Base-by-base conservation (phyloP, 768 basidiomycete genomes). In the Serendipita sp. region DNA sequence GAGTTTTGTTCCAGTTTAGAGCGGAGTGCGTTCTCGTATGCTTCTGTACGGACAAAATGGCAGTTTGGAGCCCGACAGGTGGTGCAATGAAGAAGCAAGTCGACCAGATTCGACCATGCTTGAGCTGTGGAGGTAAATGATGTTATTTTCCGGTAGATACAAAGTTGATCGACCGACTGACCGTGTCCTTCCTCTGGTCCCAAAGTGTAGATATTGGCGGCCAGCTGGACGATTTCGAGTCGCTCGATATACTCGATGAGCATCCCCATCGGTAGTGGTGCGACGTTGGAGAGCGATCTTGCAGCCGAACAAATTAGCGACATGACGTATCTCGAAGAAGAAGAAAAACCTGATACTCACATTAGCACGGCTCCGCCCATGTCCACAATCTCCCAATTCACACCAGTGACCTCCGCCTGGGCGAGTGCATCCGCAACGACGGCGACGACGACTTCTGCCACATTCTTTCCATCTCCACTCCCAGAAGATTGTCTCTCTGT, bases 241-340 rank as follows among this genome's bases (percentile, higher is more conserved):
- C 55, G 55, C 16, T 60, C 27, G n/a, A 60, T 36, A 27, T 60
- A 60, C 31, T 60, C 55, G 55, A 60, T 60, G 55, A 60, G 55
- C 34, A 2, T 60, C 10, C 16, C 55, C 23, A 60, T 36, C 23
- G 55, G 55, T 10, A 60, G 55, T 1, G 23, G 27, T 10, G 55
- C n/a, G 3, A 60, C 34, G n/a, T 60, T 60, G 3, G 55, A 60
- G 31, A 60, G 55, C 6, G 55, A 18, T 16, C 48, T 52, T 6
- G 1, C n/a, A n/a, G 1, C 4, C 4, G 4, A 52, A 18, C 8
- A 1, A 18, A 52, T 52, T 5, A 40, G 13, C 13, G 6, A 40
- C 18, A 13, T 13, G 13, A 13, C 13, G 4, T 40, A 5, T 40
- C 37, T 4, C 13, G 2, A 40, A 1, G 37, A 40, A 40, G 37